Evolutionary conservation across 2,329 filamentous ascomycete genomes (phyloP).

Genomic region (Colletotrichum spaethianum): DNA sequence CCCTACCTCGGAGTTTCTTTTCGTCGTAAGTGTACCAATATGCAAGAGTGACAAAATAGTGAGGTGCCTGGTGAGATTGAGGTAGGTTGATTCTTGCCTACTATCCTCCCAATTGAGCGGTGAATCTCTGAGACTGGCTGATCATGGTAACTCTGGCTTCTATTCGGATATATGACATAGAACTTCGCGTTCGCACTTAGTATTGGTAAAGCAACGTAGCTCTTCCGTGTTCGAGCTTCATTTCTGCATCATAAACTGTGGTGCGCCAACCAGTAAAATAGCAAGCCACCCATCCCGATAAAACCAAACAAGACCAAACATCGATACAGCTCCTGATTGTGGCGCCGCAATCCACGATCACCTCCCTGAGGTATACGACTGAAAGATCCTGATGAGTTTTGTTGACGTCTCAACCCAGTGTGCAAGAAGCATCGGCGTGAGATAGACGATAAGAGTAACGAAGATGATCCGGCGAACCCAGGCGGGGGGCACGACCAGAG

Average conservation of each 20-base stretch:
- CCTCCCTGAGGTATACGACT: neutral
- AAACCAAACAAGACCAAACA: neutral
- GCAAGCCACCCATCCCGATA: neutral
- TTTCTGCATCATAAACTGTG: neutral
- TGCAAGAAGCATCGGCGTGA: slow-evolving; percentile 6
- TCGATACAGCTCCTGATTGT: neutral
- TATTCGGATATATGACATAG: neutral
- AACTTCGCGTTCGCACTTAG: neutral
- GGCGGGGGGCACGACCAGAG: neutral
- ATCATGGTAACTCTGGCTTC: neutral
- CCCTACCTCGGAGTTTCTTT: neutral
- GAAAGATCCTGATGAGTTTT: neutral
- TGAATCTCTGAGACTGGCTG: neutral
- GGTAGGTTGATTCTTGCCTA: neutral
- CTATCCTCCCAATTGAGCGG: neutral
- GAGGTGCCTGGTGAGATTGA: too few species aligned
- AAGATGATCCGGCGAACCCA: slow-evolving; percentile 13
- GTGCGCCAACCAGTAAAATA: neutral
- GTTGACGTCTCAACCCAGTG: slow-evolving; percentile 14
- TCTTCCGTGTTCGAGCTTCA: neutral
- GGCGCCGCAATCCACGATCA: neutral
- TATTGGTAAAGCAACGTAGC: neutral
- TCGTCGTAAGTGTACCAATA: neutral
- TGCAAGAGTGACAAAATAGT: neutral
- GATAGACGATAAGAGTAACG: slow-evolving; percentile 1